Percentiles rank a stretch among this genome's conserved stretches.
phyloP scores from a whole-genome alignment of 768 basidiomycete genomes.

The Suillus discolor region DNA sequence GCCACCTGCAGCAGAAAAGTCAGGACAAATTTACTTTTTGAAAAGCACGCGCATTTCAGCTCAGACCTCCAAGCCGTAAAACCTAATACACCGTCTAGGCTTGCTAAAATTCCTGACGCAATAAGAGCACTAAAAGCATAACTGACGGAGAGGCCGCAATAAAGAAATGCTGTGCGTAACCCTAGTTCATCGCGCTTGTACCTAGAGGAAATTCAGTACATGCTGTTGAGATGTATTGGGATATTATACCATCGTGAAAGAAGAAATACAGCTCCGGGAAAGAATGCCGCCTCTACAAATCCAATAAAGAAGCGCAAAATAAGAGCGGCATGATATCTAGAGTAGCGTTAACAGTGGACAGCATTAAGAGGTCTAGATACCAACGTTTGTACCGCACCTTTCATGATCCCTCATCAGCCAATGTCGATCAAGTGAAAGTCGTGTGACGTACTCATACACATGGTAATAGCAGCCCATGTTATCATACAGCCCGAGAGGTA shows the following conservation, averaged over 20 bases:
- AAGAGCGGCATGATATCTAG: constrained; percentile 59
- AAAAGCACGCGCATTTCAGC: neutral
- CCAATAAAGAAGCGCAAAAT: constrained; percentile 77
- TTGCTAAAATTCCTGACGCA: constrained; percentile 69
- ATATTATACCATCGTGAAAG: constrained; percentile 58
- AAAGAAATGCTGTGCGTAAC: constrained; percentile 62
- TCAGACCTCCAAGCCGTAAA: constrained; percentile 70
- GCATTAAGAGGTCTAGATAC: neutral
- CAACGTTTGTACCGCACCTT: constrained; percentile 38
- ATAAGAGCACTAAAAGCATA: constrained; percentile 82
- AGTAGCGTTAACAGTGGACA: neutral
- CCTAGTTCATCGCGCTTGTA: constrained; percentile 73
- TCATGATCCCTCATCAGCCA: neutral
- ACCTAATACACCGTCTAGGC: constrained; percentile 69
- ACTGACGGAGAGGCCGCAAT: constrained; percentile 69
- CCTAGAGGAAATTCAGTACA: neutral
- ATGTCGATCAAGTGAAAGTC: constrained; percentile 6
- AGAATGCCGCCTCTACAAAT: constrained; percentile 66
- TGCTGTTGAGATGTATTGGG: neutral
- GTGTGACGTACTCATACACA: constrained; percentile 44
- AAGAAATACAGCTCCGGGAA: constrained; percentile 66
- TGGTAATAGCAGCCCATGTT: constrained; percentile 66
- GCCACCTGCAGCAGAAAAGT: constrained; percentile 48
- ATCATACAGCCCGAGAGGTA: constrained; percentile 67
- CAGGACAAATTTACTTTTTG: neutral